Evolutionary conservation across 495 filamentous ascomycete species (phyloP), one percentile per base, ranked within the genome.

Genomic region (Aspergillus sparsus): DNA sequence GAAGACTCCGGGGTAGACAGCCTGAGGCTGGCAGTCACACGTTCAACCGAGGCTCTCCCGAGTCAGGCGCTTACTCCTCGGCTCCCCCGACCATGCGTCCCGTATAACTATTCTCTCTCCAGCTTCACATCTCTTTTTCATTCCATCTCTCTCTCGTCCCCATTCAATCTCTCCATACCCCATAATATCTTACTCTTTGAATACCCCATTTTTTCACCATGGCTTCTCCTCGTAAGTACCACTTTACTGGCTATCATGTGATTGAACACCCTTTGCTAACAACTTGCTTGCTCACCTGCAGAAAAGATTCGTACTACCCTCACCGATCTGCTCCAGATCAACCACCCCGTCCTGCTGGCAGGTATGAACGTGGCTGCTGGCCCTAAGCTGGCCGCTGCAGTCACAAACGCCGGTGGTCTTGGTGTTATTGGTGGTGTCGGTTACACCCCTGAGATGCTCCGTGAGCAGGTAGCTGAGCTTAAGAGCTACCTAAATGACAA

Each of bases 351-450:
- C 71, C 81, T 98, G 69, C 87, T 98, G 61, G 94, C 94, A 63
- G 94, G 94, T 68, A 98, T 98, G 94, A 98, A 98, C 82, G 95
- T 98, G 60, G 95, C 94, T 50, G 95, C 94, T 51, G 94, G 94
- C 49, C 95, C 95, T 49, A 96, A 93, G 83, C 87, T 98, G 70
- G 95, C 94, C 44, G 94, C 94, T 16, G 94, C 94, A 9, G 94
- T 98, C 66, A 95, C 94, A 59, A 97, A 98, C 77, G 94, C 94
- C 34, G 94, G 94, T 63, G 94, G 94, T 69, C 80, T 98, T 60
- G 94, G 94, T 77, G 94, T 98, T 62, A 90, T 98, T 71, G 94
- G 94, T 66, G 94, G 94, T 70, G 86, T 98, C 66, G 92, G 90
- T 64, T 98, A 98, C 81, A 97, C 91, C 39, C 94, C 94, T 62